A percentile compares a stretch with the other conserved stretches of the same genome.
These are phyloP conservation scores for Tylopilus sp. DNA, from an alignment of 768 basidiomycete genomes.

Conservation along the genomic window DNA sequence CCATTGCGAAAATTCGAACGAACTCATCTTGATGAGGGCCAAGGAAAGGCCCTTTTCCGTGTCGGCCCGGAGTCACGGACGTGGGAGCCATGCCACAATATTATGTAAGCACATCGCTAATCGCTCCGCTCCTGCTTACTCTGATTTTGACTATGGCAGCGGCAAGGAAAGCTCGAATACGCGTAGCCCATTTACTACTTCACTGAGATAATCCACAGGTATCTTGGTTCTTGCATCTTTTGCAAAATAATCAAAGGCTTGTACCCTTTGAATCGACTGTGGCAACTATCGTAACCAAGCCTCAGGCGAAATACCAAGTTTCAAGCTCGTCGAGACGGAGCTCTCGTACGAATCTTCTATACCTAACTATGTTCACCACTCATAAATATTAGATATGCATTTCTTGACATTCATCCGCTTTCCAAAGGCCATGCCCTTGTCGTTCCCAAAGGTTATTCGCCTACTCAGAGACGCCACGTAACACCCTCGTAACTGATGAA, in stretches of 20 bases:
- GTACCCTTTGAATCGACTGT: constrained; percentile 1
- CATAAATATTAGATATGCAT: constrained; percentile 55
- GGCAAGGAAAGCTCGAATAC: constrained; percentile 17
- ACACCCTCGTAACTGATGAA: background rate
- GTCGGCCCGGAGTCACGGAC: no score
- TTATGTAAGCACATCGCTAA: no score
- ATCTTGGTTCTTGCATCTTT: constrained; percentile 73
- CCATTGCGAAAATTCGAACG: constrained; percentile 61
- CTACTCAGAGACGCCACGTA: background rate
- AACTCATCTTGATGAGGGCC: constrained; percentile 13
- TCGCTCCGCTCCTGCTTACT: background rate
- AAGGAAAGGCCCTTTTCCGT: background rate
- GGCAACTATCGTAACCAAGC: background rate
- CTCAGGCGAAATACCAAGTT: constrained; percentile 85
- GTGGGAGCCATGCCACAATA: background rate
- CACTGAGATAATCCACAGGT: constrained; percentile 33
- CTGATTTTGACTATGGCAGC: constrained; percentile 8
- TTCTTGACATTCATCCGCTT: constrained; percentile 90
- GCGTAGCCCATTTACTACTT: fast-evolving
- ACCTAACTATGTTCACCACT: no score
- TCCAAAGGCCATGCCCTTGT: constrained; percentile 89
- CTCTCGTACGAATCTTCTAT: constrained; percentile 47
- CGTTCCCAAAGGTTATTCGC: constrained; percentile 84
- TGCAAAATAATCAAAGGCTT: constrained; percentile 93
- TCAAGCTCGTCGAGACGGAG: constrained; percentile 78